A percentile compares a stretch with the other conserved stretches of the same genome.
Conservation (phyloP, 169 alveolate species). For the Eimeria acervulina region DNA sequence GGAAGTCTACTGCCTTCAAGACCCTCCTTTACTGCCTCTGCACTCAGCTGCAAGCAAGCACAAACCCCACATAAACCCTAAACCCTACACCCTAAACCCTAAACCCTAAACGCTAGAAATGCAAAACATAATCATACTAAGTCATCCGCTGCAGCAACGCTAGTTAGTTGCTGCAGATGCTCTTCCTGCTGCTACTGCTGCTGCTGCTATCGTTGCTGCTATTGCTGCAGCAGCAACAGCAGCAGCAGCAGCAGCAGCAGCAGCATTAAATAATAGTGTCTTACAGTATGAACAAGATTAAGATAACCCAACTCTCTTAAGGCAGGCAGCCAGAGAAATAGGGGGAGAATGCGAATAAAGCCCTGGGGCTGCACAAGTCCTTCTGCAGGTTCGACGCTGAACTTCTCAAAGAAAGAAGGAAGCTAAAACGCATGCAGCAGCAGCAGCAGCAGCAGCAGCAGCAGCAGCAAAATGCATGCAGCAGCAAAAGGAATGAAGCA, state of each 20-base stretch:
- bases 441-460: conserved; percentile 11
- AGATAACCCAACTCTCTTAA: conserved; percentile 69
- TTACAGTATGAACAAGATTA: conserved; percentile 60
- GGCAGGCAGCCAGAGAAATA: conserved; percentile 70
- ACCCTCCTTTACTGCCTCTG: not conserved
- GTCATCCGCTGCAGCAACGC: no score
- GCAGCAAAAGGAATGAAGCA: no score
- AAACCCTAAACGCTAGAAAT: no score
- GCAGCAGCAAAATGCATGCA: not conserved
- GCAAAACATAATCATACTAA: no score
- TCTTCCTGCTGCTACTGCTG: conserved; percentile 9
- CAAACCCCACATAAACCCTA: not conserved
- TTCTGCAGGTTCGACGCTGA: conserved; percentile 77
- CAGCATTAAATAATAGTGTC: no score
- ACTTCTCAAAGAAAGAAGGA: conserved; percentile 81
- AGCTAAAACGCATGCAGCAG: conserved; percentile 1
- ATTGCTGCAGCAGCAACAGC: not conserved
- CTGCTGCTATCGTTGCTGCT: conserved; percentile 19
- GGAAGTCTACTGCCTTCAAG: not conserved
- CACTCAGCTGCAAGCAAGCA: not conserved
- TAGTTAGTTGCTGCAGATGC: no score
- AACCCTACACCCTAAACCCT: not conserved
- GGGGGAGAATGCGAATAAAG: conserved; percentile 78
- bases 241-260: no score
- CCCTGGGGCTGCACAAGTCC: conserved; percentile 73